Base-by-base conservation (phyloP, 192 early-diverging fungal genomes). In the Backusella tuberculispora region DNA sequence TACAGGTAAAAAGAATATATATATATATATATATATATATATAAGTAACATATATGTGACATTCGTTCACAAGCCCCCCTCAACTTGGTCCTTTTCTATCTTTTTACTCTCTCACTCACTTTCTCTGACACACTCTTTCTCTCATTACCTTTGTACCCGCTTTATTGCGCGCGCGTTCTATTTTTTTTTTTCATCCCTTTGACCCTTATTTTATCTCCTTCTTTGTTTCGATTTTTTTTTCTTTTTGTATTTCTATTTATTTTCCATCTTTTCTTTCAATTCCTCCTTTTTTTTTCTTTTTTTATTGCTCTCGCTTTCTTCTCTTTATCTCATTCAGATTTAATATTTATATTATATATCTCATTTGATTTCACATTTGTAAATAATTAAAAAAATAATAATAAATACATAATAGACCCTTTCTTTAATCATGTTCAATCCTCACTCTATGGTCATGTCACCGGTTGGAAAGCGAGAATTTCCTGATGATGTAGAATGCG, bases 171-270 rank as follows among this genome's bases (percentile, higher is more conserved):
- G 65, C 65, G 19, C 53, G 9, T n/a, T 24, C 53, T 24, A 12
- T 56, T 24, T 38, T 43, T 17, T 14, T 6, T 21, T n/a, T 41
- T 29, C 19, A 19, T 38, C 65, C 65, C 65, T 24, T 66, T 66
- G 15, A 66, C 65, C 65, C 65, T 66, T 66, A 66, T 66, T 66
- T 66, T 56, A 66, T 19, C 65, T 66, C 65, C 65, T 66, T 66
- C n/a, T 41, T 66, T 66, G 65, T 66, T 66, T 66, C 65, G 40
- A 19, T 43, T 66, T 66, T 66, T 66, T 21, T 56, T 56, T 13
- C 21, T 53, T 53, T 21, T 53, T 53, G 50, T 21, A 15, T 21
- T 66, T 41, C 65, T 66, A 41, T 66, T 66, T 56, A 56, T 56
- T 56, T 26, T 56, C 53, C 19, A 56, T 56, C 50, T 56, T 56